Percentiles rank a stretch among this genome's conserved stretches.
Evolutionary conservation across 2,329 filamentous ascomycete species (phyloP).

Genomic region (Penicillium concentricum): DNA sequence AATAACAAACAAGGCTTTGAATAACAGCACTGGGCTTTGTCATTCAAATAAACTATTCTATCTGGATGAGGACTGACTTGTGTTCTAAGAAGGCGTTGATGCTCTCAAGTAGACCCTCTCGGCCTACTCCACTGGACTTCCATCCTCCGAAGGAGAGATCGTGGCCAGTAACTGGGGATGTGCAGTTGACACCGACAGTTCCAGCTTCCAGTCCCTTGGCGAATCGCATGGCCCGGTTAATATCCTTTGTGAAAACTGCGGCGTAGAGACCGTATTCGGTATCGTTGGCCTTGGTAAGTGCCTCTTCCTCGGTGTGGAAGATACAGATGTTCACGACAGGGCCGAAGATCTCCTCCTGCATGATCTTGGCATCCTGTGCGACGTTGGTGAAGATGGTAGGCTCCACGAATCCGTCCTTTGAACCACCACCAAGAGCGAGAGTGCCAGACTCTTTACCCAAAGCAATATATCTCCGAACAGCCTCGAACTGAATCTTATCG

Average conservation of each 20-base stretch:
- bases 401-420: background rate
- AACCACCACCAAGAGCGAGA: background rate
- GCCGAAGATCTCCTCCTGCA: background rate
- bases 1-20: too few species aligned
- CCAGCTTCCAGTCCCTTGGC: background rate
- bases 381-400: background rate
- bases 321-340: background rate
- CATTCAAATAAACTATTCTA: background rate
- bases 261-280: background rate
- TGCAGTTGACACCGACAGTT: background rate
- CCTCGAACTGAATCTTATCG: background rate
- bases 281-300: background rate
- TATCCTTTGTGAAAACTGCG: background rate
- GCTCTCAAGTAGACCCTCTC: background rate
- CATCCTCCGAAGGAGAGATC: background rate
- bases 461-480: background rate
- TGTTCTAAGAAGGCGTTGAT: background rate
- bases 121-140: background rate
- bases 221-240: background rate
- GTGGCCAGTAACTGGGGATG: background rate
- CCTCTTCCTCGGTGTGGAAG: background rate
- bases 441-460: background rate
- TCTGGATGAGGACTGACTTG: background rate
- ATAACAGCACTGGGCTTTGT: too few species aligned
- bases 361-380: background rate